Evolutionary conservation across 495 filamentous ascomycete genomes (phyloP).

Genomic region (Lepidopterella palustris): DNA sequence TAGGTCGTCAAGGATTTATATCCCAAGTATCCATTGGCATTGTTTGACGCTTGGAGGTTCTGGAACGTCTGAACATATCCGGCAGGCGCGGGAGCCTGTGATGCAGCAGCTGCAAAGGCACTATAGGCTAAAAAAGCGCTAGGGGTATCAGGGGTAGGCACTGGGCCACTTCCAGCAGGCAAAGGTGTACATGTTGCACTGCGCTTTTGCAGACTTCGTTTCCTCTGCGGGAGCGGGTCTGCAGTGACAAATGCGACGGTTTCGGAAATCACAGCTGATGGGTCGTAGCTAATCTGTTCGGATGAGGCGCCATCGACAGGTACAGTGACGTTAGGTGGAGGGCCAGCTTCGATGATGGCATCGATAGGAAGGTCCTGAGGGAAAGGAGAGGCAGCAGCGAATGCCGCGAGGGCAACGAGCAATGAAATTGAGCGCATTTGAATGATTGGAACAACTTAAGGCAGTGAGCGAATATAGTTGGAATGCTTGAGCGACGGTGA

Average conservation of each 20-base stretch:
- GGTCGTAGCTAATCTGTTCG: background rate
- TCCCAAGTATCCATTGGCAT: constrained; percentile 10
- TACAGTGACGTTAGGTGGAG: background rate
- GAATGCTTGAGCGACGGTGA: no score
- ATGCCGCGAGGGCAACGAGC: background rate
- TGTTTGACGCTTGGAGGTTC: constrained; percentile 6
- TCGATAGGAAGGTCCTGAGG: background rate
- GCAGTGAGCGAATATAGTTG: no score
- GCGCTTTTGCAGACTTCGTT: background rate
- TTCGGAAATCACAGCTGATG: background rate
- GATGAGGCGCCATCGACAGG: background rate
- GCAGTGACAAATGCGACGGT: background rate
- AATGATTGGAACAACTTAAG: no score
- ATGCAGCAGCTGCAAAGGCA: background rate
- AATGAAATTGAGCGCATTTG: background rate
- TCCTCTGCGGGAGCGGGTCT: background rate
- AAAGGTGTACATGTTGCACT: background rate
- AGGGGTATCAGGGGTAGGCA: constrained; percentile 6
- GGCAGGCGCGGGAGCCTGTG: background rate
- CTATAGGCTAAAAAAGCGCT: background rate
- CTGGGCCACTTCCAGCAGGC: background rate
- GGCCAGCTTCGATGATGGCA: background rate
- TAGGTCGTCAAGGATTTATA: constrained; percentile 1
- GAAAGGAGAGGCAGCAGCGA: background rate
- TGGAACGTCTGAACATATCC: constrained; percentile 9